Evolutionary conservation across 208 protist species (phyloP).

Genomic region (Herpetomonas tarakana): DNA sequence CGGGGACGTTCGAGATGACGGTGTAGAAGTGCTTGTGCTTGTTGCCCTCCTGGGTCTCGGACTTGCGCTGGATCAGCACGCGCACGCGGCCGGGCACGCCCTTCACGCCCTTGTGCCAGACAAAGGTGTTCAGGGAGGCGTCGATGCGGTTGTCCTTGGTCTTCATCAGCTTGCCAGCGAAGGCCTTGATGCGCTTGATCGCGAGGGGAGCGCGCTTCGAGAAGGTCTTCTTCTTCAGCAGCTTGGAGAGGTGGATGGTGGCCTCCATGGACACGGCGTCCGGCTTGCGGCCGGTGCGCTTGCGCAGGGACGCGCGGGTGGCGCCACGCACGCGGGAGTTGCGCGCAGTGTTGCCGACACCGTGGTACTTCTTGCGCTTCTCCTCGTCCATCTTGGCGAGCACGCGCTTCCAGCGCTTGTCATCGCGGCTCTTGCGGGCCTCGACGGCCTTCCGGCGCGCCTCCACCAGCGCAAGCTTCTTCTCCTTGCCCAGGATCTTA

Average conservation of each 20-base stretch:
- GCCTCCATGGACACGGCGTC: constrained; percentile 93
- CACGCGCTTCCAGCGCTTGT: constrained; percentile 88
- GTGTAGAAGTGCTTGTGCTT: constrained; percentile 91
- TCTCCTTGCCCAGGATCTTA: constrained; percentile 81
- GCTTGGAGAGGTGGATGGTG: constrained; percentile 98
- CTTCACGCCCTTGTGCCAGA: constrained; percentile 97
- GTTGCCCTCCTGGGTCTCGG: constrained; percentile 72
- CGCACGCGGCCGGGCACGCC: constrained; percentile 94
- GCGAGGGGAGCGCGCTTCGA: constrained; percentile 96
- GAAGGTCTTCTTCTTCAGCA: constrained; percentile 95
- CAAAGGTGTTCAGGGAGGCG: constrained; percentile 94
- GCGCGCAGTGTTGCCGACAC: constrained; percentile 84
- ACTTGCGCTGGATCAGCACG: constrained; percentile 90
- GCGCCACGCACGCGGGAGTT: constrained; percentile 82
- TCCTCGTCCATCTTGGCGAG: constrained; percentile 84
- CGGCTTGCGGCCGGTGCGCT: constrained; percentile 80
- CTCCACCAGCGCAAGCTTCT: constrained; percentile 74
- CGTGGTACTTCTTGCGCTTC: constrained; percentile 83
- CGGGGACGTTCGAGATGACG: constrained; percentile 86
- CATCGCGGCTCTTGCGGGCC: constrained; percentile 80
- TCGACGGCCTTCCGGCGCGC: constrained; percentile 65
- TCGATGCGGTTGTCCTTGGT: constrained; percentile 98
- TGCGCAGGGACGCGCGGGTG: constrained; percentile 80
- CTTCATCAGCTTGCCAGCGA: constrained; percentile 95
- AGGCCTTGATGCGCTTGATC: constrained; percentile 94